Evolutionary conservation across 495 filamentous ascomycete genomes (phyloP).

Genomic region (Podospora bellae-mahoneyi): DNA sequence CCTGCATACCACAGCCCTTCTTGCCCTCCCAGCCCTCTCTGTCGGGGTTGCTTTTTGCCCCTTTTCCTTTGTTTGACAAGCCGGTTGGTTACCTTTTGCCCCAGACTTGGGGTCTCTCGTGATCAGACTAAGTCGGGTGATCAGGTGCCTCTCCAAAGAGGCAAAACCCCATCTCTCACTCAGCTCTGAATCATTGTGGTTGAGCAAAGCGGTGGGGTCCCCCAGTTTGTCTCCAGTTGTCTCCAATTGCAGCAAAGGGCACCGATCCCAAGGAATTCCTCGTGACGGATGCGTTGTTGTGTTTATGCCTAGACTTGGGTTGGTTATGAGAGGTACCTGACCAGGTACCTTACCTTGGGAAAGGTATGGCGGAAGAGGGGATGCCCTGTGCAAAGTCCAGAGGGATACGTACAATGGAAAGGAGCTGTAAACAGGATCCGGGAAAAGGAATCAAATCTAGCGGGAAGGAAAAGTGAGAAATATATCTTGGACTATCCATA

Average conservation of each 20-base stretch:
- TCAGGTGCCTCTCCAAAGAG: neutral
- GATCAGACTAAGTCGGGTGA: neutral
- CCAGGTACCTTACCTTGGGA: too few species aligned
- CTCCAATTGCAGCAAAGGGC: slow-evolving; percentile 1
- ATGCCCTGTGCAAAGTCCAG: neutral
- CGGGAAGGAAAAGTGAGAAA: too few species aligned
- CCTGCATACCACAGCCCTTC: neutral
- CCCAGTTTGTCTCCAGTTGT: neutral
- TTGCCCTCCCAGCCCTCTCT: neutral
- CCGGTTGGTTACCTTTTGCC: neutral
- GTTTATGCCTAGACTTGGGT: slow-evolving; percentile 1
- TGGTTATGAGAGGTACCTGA: neutral
- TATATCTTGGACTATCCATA: too few species aligned
- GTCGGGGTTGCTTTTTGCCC: neutral
- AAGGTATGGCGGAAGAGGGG: neutral
- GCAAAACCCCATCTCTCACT: neutral
- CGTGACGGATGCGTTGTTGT: slow-evolving; percentile 2
- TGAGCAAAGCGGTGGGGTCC: neutral
- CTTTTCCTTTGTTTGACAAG: neutral
- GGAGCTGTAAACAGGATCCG: too few species aligned
- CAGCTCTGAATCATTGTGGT: neutral
- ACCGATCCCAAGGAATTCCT: slow-evolving; percentile 2
- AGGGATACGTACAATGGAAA: neutral
- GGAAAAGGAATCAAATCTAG: neutral
- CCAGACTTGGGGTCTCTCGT: neutral